Base-by-base conservation (phyloP, 116 monocot genomes). In the Iris pallida region DNA sequence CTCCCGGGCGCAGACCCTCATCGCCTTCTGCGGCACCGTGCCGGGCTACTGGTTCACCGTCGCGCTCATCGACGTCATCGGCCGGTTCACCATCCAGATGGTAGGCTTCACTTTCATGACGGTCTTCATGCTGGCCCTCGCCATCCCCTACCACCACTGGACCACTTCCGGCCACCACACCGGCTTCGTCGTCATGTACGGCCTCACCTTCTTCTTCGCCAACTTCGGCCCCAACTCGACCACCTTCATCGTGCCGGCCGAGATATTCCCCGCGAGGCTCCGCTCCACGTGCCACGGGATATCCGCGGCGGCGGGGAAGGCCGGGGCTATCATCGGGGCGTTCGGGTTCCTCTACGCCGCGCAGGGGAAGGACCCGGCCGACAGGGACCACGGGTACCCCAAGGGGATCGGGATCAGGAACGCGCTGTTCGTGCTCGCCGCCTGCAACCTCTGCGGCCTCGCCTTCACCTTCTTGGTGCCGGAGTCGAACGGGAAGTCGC, bases 31-130 rank as follows among this genome's bases (percentile, higher is more conserved):
- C 71, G 82, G 82, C 20, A 83, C 82, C 41, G 82, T 83, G n/a
- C 82, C 82, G 0, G 82, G 82, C 9, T 83, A 83, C 63, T 83
- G 82, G 82, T 78, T 83, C 70, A 83, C 82, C 40, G 82, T 83
- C 8, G 73, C 14, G 8, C 65, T 82, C 5, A 82, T 82, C 61
- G 82, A 82, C 60, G n/a, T 64, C 20, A 47, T 82, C 41, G 82
- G 82, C 1, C 82, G 82, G 1, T 82, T 82, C 63, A 65, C 59
- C 6, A 82, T 82, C 63, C 82, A 82, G 45, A 0, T 74, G 3
- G 0, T 70, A 14, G 82, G 82, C 0, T 82, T 82, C 78, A 12
- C 30, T 17, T 78, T 82, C 78, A 82, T 82, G 82, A 78, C 82
- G 0, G 54, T 61, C 15, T 82, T 82, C 74, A 82, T 82, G 78